Percentiles rank a stretch among this genome's conserved stretches.
Evolutionary conservation across 441 rosid species (phyloP).

Genomic region (Populus hybrid): DNA sequence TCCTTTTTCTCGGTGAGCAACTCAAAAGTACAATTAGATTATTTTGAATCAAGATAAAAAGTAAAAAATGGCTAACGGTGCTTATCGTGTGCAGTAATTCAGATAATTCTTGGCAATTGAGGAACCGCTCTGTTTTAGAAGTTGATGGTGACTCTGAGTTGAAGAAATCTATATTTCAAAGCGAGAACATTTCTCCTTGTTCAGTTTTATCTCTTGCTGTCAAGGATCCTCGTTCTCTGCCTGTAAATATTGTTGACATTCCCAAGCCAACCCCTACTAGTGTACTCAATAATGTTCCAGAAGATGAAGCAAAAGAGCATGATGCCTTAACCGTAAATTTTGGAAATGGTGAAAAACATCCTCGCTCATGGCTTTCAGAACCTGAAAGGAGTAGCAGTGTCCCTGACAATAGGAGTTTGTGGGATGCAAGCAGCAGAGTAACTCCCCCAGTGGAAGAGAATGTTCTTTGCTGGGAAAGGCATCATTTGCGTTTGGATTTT

Average conservation of each 20-base stretch:
- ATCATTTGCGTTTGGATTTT: conserved; percentile 48
- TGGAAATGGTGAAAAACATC: conserved; percentile 22
- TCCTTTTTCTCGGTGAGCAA: conserved; percentile 52
- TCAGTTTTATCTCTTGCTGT: conserved; percentile 48
- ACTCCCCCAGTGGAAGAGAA: conserved; percentile 63
- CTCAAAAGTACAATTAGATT: conserved; percentile 3
- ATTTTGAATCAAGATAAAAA: conserved; percentile 5
- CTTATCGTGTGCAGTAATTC: conserved; percentile 40
- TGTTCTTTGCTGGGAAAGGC: conserved; percentile 57
- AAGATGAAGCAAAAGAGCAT: conserved; percentile 29
- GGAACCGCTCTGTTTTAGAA: conserved; percentile 32
- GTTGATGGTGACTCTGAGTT: conserved; percentile 23
- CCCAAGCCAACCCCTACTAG: conserved; percentile 23
- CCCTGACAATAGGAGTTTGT: conserved; percentile 35
- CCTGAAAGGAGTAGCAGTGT: conserved; percentile 26
- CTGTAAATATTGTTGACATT: conserved; percentile 27
- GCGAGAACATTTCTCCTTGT: conserved; percentile 36
- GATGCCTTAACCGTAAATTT: conserved; percentile 14
- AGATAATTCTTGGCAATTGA: conserved; percentile 32
- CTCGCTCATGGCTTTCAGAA: conserved; percentile 16
- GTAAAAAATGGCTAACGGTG: conserved; percentile 13
- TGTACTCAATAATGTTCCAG: conserved; percentile 11
- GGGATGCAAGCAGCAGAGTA: conserved; percentile 54
- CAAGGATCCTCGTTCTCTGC: conserved; percentile 57
- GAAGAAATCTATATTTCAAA: conserved; percentile 27